phyloP scores from a whole-genome alignment of 1,284 basidiomycete genomes.

The Malassezia dermatis region DNA sequence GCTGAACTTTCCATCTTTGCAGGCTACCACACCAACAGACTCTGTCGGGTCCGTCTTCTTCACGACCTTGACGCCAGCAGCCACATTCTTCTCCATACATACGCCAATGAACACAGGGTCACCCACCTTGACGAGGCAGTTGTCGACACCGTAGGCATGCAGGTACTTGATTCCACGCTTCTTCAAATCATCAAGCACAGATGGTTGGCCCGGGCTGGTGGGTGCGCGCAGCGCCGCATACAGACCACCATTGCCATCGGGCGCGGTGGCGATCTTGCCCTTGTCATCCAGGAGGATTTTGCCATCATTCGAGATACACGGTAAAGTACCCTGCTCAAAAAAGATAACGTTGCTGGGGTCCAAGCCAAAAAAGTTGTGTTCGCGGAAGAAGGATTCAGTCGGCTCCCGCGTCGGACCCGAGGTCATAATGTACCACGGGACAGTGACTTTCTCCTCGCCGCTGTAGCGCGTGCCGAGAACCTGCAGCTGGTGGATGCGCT shows the following conservation, averaged over 20 bases:
- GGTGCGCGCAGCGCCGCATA: constrained; percentile 82
- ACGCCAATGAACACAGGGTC: constrained; percentile 94
- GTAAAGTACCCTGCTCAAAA: constrained; percentile 95
- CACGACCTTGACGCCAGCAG: constrained; percentile 92
- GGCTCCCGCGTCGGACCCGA: constrained; percentile 82
- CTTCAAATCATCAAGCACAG: constrained; percentile 73
- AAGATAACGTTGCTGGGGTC: constrained; percentile 70
- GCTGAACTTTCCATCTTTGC: constrained; percentile 67
- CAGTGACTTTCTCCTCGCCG: constrained; percentile 54
- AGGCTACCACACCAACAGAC: constrained; percentile 86
- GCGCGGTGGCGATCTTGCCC: constrained; percentile 75
- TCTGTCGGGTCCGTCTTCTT: constrained; percentile 77
- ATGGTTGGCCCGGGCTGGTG: constrained; percentile 52
- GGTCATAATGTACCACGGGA: constrained; percentile 99
- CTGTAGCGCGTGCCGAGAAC: constrained; percentile 55
- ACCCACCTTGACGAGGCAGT: constrained; percentile 93
- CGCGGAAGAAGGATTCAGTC: constrained; percentile 75
- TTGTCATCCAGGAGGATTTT: constrained; percentile 78
- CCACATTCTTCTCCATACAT: constrained; percentile 71
- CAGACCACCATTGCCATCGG: constrained; percentile 93
- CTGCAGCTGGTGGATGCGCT: constrained; percentile 77
- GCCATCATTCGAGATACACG: constrained; percentile 85
- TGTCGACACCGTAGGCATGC: constrained; percentile 95
- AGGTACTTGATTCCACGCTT: constrained; percentile 73
- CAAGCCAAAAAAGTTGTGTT: constrained; percentile 75